Evolutionary conservation across 495 filamentous ascomycete genomes (phyloP).

Genomic region (Bryoglossum gracile): DNA sequence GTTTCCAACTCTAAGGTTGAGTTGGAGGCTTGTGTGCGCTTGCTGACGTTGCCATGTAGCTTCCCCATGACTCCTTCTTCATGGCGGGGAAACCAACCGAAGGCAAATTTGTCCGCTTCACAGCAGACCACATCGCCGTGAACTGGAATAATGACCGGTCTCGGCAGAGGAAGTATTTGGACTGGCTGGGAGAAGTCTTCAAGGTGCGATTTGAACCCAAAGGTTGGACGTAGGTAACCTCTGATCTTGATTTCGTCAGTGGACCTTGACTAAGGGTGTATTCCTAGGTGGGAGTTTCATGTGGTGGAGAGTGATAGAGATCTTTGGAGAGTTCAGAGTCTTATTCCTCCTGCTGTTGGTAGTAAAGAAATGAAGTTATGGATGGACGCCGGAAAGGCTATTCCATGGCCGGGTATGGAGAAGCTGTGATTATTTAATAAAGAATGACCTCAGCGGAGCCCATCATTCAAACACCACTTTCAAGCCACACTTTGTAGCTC

Average conservation of each 20-base stretch:
- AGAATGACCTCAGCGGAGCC: too few species aligned
- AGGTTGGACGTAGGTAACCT: constrained; percentile 16
- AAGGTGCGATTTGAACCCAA: constrained; percentile 12
- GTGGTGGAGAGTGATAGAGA: constrained; percentile 8
- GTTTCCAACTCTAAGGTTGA: not conserved
- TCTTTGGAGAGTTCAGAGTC: constrained; percentile 15
- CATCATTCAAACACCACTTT: too few species aligned
- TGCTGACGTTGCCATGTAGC: too few species aligned
- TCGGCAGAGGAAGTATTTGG: constrained; percentile 8
- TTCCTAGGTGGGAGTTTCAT: constrained; percentile 15
- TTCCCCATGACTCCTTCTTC: constrained; percentile 11
- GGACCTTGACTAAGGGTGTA: not conserved
- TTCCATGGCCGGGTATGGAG: constrained; percentile 12
- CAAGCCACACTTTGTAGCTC: too few species aligned
- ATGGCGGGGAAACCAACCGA: constrained; percentile 6
- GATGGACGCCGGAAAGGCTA: constrained; percentile 8
- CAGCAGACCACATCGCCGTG: constrained; percentile 17
- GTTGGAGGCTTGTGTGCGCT: too few species aligned
- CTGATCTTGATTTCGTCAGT: not conserved
- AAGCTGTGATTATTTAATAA: too few species aligned
- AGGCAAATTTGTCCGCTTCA: constrained; percentile 18
- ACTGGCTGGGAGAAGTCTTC: constrained; percentile 11
- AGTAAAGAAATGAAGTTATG: constrained; percentile 14
- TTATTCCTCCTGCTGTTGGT: constrained; percentile 8
- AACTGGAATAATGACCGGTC: constrained; percentile 8